Evolutionary conservation across 257 asterid genomes (phyloP).

Genomic region (Fraxinus pennsylvanica): DNA sequence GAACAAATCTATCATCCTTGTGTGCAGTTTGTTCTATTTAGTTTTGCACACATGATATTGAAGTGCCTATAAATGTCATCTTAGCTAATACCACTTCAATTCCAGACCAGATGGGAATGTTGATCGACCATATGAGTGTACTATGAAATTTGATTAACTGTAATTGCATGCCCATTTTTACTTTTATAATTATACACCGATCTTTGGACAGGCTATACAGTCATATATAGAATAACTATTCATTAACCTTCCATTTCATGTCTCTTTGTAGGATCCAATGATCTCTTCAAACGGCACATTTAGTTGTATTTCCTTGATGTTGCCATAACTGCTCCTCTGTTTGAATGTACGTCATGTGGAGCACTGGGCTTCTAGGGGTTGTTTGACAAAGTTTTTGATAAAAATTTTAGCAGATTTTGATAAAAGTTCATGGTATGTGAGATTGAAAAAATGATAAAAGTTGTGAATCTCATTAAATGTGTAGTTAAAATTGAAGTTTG

Average conservation of each 20-base stretch:
- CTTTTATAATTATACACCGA: neutral
- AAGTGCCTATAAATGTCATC: neutral
- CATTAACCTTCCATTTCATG: conserved; percentile 17
- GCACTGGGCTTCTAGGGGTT: conserved; percentile 14
- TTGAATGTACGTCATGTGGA: neutral
- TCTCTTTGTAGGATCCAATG: conserved; percentile 25
- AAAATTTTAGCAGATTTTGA: no score
- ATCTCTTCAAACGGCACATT: conserved; percentile 32
- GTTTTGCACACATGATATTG: neutral
- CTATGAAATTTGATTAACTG: neutral
- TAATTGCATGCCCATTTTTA: neutral
- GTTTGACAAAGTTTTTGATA: no score
- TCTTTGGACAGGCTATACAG: conserved; percentile 3
- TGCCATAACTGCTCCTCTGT: conserved; percentile 25
- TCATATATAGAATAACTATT: conserved; percentile 21
- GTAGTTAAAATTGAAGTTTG: no score
- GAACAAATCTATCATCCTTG: neutral
- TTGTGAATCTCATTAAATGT: no score
- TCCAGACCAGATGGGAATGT: neutral
- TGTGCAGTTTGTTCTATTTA: neutral
- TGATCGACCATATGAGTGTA: neutral
- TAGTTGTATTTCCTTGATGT: conserved; percentile 39
- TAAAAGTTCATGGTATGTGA: no score
- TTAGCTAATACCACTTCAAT: neutral
- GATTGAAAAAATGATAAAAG: no score